Evolutionary conservation across 2,329 filamentous ascomycete genomes (phyloP).

Genomic region (Claviceps cyperi): DNA sequence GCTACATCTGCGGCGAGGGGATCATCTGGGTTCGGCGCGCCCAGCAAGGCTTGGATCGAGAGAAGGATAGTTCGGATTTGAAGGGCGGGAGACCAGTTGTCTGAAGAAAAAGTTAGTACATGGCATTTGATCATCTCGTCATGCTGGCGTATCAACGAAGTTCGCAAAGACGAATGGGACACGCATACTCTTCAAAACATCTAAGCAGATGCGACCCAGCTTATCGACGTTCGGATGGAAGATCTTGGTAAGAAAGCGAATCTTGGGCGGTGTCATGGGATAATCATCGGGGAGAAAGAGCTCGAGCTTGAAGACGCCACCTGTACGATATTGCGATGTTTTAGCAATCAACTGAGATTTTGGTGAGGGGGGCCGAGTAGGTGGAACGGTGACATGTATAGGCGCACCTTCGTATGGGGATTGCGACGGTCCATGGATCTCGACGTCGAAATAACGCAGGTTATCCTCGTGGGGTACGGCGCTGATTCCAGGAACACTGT

Average conservation of each 20-base stretch:
- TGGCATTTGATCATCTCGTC: not conserved
- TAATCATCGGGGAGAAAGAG: constrained; percentile 97
- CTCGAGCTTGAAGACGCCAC: constrained; percentile 88
- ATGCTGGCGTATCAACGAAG: not conserved
- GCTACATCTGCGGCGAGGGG: constrained; percentile 97
- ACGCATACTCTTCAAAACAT: constrained; percentile 81
- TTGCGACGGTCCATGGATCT: constrained; percentile 80
- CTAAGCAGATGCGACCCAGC: constrained; percentile 88
- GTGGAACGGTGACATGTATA: not conserved
- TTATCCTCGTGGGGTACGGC: constrained; percentile 95
- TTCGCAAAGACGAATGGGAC: not conserved
- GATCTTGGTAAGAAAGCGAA: constrained; percentile 96
- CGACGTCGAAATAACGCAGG: constrained; percentile 94
- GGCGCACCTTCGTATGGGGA: constrained; percentile 83
- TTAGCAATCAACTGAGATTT: not conserved
- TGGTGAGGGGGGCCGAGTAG: not conserved
- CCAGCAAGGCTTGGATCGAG: constrained; percentile 91
- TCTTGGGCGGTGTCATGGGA: constrained; percentile 97
- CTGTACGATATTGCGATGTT: constrained; percentile 21
- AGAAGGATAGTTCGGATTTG: constrained; percentile 98
- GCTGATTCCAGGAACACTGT: constrained; percentile 86
- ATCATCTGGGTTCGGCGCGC: constrained; percentile 93
- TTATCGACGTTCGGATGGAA: constrained; percentile 99
- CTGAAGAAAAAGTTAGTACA: constrained; percentile 29
- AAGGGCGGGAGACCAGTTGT: constrained; percentile 96